A percentile compares a stretch with the other conserved stretches of the same genome.
Evolutionary conservation across 2,329 filamentous ascomycete genomes (phyloP).

Genomic region (Scopulariopsis brevicaulis): DNA sequence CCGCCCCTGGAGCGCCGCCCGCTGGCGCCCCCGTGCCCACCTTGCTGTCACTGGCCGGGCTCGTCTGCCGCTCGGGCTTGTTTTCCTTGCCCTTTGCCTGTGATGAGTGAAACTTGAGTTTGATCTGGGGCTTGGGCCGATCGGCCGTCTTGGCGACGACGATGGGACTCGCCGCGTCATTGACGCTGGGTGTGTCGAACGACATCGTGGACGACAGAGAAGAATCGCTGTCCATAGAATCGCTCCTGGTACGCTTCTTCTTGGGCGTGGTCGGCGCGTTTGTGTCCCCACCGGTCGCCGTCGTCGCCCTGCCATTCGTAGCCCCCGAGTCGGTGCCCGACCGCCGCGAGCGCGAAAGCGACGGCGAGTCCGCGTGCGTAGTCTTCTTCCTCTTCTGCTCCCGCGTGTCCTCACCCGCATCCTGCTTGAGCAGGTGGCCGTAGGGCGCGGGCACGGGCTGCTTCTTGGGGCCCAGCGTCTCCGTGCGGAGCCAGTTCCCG

Average conservation of each 20-base stretch:
- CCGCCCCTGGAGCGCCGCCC: neutral
- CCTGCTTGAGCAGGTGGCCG: constrained; percentile 29
- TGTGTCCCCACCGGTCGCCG: neutral
- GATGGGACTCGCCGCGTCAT: neutral
- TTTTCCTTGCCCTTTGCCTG: neutral
- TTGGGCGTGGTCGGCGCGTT: constrained; percentile 19
- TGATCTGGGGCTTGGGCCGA: neutral
- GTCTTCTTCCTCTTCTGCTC: constrained; percentile 25
- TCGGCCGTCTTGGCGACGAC: neutral
- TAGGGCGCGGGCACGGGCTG: constrained; percentile 38
- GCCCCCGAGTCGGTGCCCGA: neutral
- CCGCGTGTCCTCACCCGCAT: constrained; percentile 18
- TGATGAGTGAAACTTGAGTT: neutral
- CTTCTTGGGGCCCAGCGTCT: constrained; percentile 15
- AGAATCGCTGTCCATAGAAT: constrained; percentile 28
- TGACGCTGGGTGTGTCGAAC: neutral
- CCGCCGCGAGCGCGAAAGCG: constrained; percentile 1
- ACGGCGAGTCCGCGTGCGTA: constrained; percentile 11
- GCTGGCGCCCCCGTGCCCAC: neutral
- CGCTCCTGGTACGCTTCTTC: constrained; percentile 20
- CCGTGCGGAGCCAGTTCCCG: neutral
- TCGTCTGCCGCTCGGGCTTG: neutral
- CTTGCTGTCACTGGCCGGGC: neutral
- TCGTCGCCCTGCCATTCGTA: neutral
- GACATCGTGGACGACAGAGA: constrained; percentile 25